These are phyloP conservation scores for Yarrowia alimentaria DNA, from an alignment of 805 yeast species.

Conservation along the genomic window DNA sequence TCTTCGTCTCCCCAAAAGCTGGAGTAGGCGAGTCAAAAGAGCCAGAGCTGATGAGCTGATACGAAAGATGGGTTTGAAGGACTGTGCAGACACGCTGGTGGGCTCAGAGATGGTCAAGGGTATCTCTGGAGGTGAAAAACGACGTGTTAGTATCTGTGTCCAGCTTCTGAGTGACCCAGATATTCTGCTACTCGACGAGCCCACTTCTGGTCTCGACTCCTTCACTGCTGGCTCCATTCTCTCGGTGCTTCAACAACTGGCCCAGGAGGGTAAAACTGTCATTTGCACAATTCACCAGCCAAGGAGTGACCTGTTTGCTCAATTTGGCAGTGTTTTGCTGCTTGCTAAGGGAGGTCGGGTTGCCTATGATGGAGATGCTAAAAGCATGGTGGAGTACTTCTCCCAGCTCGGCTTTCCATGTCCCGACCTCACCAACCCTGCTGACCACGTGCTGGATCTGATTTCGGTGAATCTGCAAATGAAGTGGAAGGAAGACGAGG, in stretches of 20 bases:
- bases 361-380: slow-evolving; percentile 61
- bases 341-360: slow-evolving; percentile 72
- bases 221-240: slow-evolving; percentile 71
- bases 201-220: slow-evolving; percentile 85
- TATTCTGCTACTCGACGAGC: slow-evolving; percentile 75
- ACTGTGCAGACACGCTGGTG: slow-evolving; percentile 72
- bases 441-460: slow-evolving; percentile 71
- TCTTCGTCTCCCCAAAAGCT: slow-evolving; percentile 52
- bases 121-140: slow-evolving; percentile 75
- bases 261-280: slow-evolving; percentile 60
- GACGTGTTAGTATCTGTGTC: slow-evolving; percentile 78
- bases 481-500: slow-evolving; percentile 43
- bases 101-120: slow-evolving; percentile 63
- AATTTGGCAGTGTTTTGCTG: slow-evolving; percentile 69
- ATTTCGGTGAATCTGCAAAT: slow-evolving; percentile 57
- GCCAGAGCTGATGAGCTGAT: slow-evolving; percentile 56
- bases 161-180: slow-evolving; percentile 73
- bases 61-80: slow-evolving; percentile 63
- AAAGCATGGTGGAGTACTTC: slow-evolving; percentile 50
- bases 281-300: slow-evolving; percentile 85
- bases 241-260: slow-evolving; percentile 55
- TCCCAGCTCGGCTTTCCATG: slow-evolving; percentile 50
- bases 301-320: slow-evolving; percentile 58
- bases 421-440: slow-evolving; percentile 63
- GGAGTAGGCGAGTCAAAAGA: slow-evolving; percentile 47